Base-by-base conservation (phyloP, 345 rosid genomes). In the Salix dunnii region DNA sequence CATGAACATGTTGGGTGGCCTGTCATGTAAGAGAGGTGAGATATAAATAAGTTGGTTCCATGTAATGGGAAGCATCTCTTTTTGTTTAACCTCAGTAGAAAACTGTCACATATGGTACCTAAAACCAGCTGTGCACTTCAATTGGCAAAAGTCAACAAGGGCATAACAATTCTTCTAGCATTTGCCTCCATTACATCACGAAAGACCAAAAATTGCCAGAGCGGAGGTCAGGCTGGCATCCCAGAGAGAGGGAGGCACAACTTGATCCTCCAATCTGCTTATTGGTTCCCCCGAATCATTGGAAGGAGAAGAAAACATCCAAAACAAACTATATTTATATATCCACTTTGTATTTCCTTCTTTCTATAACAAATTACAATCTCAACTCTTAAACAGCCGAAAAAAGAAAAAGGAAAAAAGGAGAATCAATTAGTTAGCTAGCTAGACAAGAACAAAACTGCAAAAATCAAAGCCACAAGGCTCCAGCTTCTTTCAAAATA, bases 401-500 rank as follows among this genome's bases (percentile, higher is more conserved):
- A 42, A 18, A 55, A 49, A 27, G n/a, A 36, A 40, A 17, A 30
- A 2, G 20, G 61, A 10, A 30, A 3, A 70, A 10, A 33, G 10
- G 63, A 35, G 53, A 21, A 55, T 51, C 33, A 61, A 60, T 14
- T 58, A 28, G 31, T 62, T 40, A 20, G 53, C 23, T 30, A 75
- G 71, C 30, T 35, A 48, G 53, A 28, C 48, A 87, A 33, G 20
- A 64, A 71, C 27, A 49, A 20, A 68, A 42, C 30, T 16, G 11
- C 46, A 35, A 62, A 2, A 74, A 79, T 89, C 85, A 93, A 83
- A 96, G 96, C 98, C 99, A 96, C 76, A 96, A 82, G 63, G 97
- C 99, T 1, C 97, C 96, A n/a, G 99, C 98, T 81, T 93, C 84
- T 87, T 91, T 91, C 67, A 96, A 81, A 40, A 85, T 76, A 51